Evolutionary conservation across 768 basidiomycete genomes (phyloP).

Genomic region (Cystofilobasidium ferigula): DNA sequence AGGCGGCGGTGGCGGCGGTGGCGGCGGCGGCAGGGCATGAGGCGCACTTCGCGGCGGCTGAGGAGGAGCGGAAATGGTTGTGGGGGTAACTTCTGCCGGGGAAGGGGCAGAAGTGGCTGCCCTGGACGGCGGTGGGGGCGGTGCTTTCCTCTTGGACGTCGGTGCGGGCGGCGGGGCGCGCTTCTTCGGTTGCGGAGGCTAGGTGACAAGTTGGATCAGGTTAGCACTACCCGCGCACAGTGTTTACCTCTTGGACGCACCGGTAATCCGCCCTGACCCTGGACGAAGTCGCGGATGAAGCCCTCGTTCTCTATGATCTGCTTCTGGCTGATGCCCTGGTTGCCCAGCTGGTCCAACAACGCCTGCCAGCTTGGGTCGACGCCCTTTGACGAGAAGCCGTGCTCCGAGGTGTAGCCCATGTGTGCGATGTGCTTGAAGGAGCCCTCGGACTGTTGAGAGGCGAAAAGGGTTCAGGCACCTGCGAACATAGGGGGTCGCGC

Average conservation of each 20-base stretch:
- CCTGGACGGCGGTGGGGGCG: conserved; percentile 28
- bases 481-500: too few relatives aligned
- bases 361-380: conserved; percentile 84
- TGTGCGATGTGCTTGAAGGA: conserved; percentile 80
- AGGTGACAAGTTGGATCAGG: neutral
- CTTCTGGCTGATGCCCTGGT: conserved; percentile 53
- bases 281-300: conserved; percentile 78
- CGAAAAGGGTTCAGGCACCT: neutral
- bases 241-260: neutral
- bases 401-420: conserved; percentile 82
- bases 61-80: neutral
- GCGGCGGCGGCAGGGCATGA: conserved; percentile 11
- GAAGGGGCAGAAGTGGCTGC: neutral
- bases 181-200: conserved; percentile 32
- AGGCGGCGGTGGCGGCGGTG: conserved; percentile 9
- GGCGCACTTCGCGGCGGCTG: conserved; percentile 11
- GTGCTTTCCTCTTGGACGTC: conserved; percentile 40
- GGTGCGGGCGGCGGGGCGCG: conserved; percentile 48
- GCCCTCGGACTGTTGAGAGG: conserved; percentile 38
- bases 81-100: neutral
- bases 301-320: conserved; percentile 68
- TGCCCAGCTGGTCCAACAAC: conserved; percentile 56
- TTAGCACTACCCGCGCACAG: neutral
- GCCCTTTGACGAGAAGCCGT: conserved; percentile 72
- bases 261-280: conserved; percentile 41